Base-by-base conservation (phyloP, 2,329 filamentous ascomycete genomes). In the Pyrenophora tritici-repentis region DNA sequence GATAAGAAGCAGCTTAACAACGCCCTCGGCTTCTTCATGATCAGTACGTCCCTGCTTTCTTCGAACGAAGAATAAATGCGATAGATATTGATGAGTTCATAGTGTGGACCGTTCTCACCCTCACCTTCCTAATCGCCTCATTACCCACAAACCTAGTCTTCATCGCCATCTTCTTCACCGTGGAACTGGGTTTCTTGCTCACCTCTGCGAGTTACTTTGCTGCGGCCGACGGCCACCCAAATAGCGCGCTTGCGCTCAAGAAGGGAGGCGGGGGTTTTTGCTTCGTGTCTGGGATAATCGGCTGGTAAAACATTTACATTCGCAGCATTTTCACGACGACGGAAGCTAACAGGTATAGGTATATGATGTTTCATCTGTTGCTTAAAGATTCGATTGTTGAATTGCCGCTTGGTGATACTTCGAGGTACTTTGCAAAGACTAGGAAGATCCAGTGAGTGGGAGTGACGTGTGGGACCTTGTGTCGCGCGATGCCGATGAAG, bases 21-120 rank as follows among this genome's bases (percentile, higher is more conserved):
- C 46, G 78, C 78, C 2, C 64, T 81, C 2, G 79, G 79, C 0
- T 79, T 81, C 60, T 81, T 78, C 53, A 76, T 81, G 56, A 66
- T 77, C 22, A 67, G 75, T 76, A 55, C 63, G 73, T 24, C 14
- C 14, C 20, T 13, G 3, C 8, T 14, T 9, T 5, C n/a, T n/a
- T 10, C 12, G 16, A 49, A 12, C n/a, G n/a, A n/a, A n/a, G n/a
- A 8, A n/a, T 16, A n/a, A 1, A 20, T 2, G 4, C 10, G 5
- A 4, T 1, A 29, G n/a, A 8, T 1, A 34, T 31, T 48, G 22
- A 42, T n/a, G 1, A 33, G n/a, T 22, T 6, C 12, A 51, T 62
- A 71, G 69, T 80, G 56, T 81, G 78, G 79, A 75, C 77, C 0
- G 74, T 79, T 0, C 77, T 79, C 49, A 75, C 77, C 9, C 55